Evolutionary conservation across 2,329 filamentous ascomycete species (phyloP).

Genomic region (Penicillium sp.): DNA sequence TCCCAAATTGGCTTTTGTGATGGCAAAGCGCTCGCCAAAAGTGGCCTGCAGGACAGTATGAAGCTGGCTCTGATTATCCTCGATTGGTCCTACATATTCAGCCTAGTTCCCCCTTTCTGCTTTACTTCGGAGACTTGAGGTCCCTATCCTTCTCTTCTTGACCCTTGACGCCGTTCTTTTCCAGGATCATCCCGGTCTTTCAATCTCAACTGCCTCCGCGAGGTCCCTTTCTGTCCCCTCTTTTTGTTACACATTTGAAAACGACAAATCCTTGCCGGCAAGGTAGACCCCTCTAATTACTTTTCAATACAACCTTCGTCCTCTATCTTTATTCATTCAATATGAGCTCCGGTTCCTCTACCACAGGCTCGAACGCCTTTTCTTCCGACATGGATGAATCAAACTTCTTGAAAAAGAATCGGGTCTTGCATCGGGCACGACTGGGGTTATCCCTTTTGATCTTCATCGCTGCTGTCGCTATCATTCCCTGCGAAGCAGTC

Average conservation of each 20-base stretch:
- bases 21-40: conserved; percentile 11
- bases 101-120: conserved; percentile 1
- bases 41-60: background rate
- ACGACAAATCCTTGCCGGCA: conserved; percentile 18
- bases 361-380: conserved; percentile 31
- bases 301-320: background rate
- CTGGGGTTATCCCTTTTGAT: conserved; percentile 36
- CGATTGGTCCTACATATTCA: conserved; percentile 13
- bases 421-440: conserved; percentile 35
- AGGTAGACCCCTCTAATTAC: conserved; percentile 8
- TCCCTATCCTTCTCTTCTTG: conserved; percentile 4
- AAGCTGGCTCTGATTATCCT: background rate
- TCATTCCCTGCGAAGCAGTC: conserved; percentile 40
- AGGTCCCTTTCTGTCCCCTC: conserved; percentile 7
- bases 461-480: conserved; percentile 29
- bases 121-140: conserved; percentile 5
- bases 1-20: conserved; percentile 11
- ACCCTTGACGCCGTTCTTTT: conserved; percentile 13
- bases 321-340: background rate
- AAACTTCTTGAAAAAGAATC: conserved; percentile 35
- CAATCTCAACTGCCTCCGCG: conserved; percentile 6
- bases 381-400: conserved; percentile 41
- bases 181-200: conserved; percentile 9
- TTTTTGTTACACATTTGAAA: background rate
- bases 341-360: conserved; percentile 31